These are phyloP conservation scores for Kurtzmaniella quercitrusa DNA, from an alignment of 1,139 yeast genomes.

Conservation along the genomic window DNA sequence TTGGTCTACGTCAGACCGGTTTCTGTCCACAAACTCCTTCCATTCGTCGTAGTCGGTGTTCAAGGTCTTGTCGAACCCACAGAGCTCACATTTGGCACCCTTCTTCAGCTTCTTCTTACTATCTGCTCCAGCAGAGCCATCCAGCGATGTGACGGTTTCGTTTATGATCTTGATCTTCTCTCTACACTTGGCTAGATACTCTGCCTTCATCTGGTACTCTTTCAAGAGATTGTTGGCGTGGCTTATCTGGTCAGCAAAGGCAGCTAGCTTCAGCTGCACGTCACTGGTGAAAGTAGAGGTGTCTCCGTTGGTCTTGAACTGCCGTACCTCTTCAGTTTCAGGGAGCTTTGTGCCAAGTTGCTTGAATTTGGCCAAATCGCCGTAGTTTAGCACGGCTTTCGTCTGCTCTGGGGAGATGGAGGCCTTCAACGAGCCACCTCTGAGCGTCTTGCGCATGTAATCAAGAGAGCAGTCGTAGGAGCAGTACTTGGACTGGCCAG, in stretches of 20 bases:
- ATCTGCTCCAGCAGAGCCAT: not conserved
- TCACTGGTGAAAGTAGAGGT: conserved; percentile 22
- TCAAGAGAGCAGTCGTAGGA: conserved; percentile 63
- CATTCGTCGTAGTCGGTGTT: conserved; percentile 3
- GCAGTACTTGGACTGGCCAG: conserved; percentile 63
- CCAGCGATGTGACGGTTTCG: conserved; percentile 22
- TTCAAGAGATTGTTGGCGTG: conserved; percentile 17
- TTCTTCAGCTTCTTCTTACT: conserved; percentile 19
- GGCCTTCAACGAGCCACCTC: not conserved
- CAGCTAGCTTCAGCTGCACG: conserved; percentile 19
- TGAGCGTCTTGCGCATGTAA: conserved; percentile 33
- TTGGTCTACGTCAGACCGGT: not conserved
- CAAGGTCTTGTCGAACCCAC: conserved; percentile 23
- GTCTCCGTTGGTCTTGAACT: conserved; percentile 16
- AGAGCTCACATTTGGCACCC: conserved; percentile 26
- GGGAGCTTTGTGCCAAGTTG: conserved; percentile 34
- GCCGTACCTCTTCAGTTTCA: conserved; percentile 36
- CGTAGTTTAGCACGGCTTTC: conserved; percentile 1
- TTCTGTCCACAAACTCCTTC: not conserved
- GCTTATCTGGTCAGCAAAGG: conserved; percentile 18
- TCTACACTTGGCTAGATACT: conserved; percentile 25
- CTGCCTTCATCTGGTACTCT: conserved; percentile 14
- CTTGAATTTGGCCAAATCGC: conserved; percentile 11
- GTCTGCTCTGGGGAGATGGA: not conserved
- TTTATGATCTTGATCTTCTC: conserved; percentile 36